phyloP scores from a whole-genome alignment of 73 alveolate species.

The Paramecium bursaria region DNA sequence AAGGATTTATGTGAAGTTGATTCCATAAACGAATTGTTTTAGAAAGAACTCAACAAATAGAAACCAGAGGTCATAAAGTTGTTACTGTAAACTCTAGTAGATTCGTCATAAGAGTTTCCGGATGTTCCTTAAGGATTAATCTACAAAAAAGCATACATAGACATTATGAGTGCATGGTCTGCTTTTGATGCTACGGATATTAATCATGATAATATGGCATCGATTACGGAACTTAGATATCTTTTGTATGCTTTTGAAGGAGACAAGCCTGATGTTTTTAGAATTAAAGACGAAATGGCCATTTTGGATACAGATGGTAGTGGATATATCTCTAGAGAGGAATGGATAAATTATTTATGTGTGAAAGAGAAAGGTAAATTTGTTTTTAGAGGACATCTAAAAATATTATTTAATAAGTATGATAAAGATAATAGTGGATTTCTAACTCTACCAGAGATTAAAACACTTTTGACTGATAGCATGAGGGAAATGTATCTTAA shows the following conservation, averaged over 20 bases:
- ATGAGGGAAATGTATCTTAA: constrained; percentile 29
- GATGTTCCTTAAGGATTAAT: constrained; percentile 34
- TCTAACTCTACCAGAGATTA: constrained; percentile 21
- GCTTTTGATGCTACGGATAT: constrained; percentile 72
- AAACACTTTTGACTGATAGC: constrained; percentile 36
- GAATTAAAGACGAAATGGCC: constrained; percentile 64
- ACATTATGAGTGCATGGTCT: constrained; percentile 67
- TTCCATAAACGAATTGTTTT: constrained; percentile 35
- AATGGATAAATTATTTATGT: constrained; percentile 69
- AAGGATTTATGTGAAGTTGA: constrained; percentile 37
- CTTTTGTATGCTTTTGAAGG: constrained; percentile 71
- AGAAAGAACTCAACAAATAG: constrained; percentile 32
- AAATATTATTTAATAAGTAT: constrained; percentile 55
- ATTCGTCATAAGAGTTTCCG: constrained; percentile 41
- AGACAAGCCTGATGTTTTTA: constrained; percentile 62
- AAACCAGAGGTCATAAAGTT: neutral
- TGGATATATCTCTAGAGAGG: constrained; percentile 70
- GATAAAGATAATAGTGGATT: constrained; percentile 70
- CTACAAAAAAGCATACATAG: constrained; percentile 60
- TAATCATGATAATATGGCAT: constrained; percentile 56
- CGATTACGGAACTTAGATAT: constrained; percentile 55
- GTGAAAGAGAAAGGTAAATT: constrained; percentile 24
- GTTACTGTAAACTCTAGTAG: constrained; percentile 29
- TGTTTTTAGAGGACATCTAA: constrained; percentile 58
- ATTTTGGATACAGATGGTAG: constrained; percentile 59